A percentile compares a stretch with the other conserved stretches of the same genome.
Conservation (phyloP, 441 rosid genomes). For the Eutrema salsugineum region DNA sequence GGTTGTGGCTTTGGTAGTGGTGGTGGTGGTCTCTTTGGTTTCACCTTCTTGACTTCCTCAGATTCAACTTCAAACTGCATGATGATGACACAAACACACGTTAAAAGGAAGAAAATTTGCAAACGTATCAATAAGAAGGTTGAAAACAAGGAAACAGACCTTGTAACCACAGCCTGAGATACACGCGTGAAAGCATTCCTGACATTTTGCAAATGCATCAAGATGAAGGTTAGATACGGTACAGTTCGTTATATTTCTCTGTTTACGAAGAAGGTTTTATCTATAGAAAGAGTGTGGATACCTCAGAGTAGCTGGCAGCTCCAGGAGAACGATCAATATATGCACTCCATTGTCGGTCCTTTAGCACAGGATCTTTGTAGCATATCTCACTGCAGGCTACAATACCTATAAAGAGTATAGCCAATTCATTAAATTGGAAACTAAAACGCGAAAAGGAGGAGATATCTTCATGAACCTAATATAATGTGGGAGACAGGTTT, state of each 20-base stretch:
- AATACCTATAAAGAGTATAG: constrained; percentile 48
- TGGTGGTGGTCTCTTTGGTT: constrained; percentile 69
- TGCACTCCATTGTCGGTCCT: constrained; percentile 88
- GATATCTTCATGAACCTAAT: not conserved
- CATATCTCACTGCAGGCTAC: constrained; percentile 78
- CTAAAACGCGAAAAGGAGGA: constrained; percentile 3
- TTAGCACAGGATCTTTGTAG: constrained; percentile 91
- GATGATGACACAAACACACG: not conserved
- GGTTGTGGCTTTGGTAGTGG: constrained; percentile 42
- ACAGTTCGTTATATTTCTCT: not conserved
- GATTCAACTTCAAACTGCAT: constrained; percentile 63
- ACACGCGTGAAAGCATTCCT: constrained; percentile 93
- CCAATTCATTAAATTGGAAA: constrained; percentile 7
- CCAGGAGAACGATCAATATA: constrained; percentile 97
- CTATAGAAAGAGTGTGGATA: constrained; percentile 18
- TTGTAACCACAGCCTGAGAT: constrained; percentile 87
- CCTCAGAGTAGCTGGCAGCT: constrained; percentile 81
- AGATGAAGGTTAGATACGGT: not conserved
- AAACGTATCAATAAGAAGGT: not conserved
- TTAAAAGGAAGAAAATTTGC: not conserved
- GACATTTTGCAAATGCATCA: constrained; percentile 12
- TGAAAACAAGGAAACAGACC: constrained; percentile 40
- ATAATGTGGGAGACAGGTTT: constrained; percentile 7
- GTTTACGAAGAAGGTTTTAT: not conserved
- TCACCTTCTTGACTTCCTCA: constrained; percentile 46